Base-by-base conservation (phyloP, 768 basidiomycete genomes). In the Phanerochaete carnosa region DNA sequence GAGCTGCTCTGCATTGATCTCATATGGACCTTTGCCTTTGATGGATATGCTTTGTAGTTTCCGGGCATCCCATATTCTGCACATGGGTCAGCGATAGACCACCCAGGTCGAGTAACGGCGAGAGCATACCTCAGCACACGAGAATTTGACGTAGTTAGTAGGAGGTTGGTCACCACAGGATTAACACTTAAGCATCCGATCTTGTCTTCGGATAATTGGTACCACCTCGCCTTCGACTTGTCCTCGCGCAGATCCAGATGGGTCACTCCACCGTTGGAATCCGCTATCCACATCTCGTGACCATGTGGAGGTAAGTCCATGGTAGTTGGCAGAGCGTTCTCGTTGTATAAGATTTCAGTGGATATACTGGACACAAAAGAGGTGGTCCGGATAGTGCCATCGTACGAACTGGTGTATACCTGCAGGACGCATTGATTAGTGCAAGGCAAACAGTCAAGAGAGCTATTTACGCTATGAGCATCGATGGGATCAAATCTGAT, bases 241-340 rank as follows among this genome's bases (percentile, higher is more conserved):
- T 75, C 72, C 37, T 90, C 81, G 16, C 92, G 86, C 37, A 93
- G 74, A 70, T 94, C 92, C 23, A 90, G 73, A 62, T 91, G 92
- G 7, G 88, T 90, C 4, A 84, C 77, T 25, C 90, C 88, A 16
- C 92, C 92, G 7, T 73, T 64, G 2, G 76, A 79, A 69, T 94
- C 92, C 1, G 90, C 90, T 56, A 94, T 80, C 92, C 92, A 94
- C 81, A 94, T 83, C 68, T 93, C 91, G 53, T 88, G 76, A 0
- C 92, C 92, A 2, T 76, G 75, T 0, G 87, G 84, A 0, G 83
- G 72, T 13, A 92, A 66, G 63, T 94, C 92, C 54, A 94, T 77
- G 64, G 84, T 86, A n/a, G 81, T 83, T 12, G 37, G 33, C 28
- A 93, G 83, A 39, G 93, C 77, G 13, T 71, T 69, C 29, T 87